These are phyloP conservation scores for Parmelia sp. DNA, from an alignment of 495 filamentous ascomycete genomes.

Conservation along the genomic window DNA sequence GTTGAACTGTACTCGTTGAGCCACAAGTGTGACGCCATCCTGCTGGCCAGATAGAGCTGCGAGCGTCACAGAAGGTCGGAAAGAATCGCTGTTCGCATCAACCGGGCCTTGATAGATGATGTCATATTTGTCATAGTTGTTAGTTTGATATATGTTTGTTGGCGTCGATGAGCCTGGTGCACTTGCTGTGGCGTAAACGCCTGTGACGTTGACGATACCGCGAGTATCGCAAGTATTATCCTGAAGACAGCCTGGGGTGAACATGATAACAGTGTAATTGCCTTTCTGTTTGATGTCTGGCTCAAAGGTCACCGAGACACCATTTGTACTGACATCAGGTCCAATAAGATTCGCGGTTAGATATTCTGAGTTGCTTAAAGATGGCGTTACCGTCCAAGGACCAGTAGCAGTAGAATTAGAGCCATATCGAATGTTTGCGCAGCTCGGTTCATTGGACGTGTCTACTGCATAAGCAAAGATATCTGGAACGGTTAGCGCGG, in stretches of 20 bases:
- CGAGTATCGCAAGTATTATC: slow-evolving; percentile 70
- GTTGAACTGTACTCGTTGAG: slow-evolving; percentile 75
- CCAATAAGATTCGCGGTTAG: slow-evolving; percentile 58
- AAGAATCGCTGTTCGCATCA: slow-evolving; percentile 64
- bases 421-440: slow-evolving; percentile 57
- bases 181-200: slow-evolving; percentile 50
- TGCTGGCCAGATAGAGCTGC: slow-evolving; percentile 59
- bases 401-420: slow-evolving; percentile 64
- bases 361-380: slow-evolving; percentile 65
- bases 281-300: slow-evolving; percentile 86
- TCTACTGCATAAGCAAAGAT: slow-evolving; percentile 79
- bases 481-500: slow-evolving; percentile 42
- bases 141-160: slow-evolving; percentile 70
- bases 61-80: slow-evolving; percentile 77
- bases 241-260: slow-evolving; percentile 80
- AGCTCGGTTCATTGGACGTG: slow-evolving; percentile 82
- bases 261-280: slow-evolving; percentile 80
- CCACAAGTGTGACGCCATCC: slow-evolving; percentile 66
- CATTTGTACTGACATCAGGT: slow-evolving; percentile 44
- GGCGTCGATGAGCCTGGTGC: slow-evolving; percentile 35
- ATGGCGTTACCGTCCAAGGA: slow-evolving; percentile 61
- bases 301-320: slow-evolving; percentile 61
- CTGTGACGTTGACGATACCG: slow-evolving; percentile 75
- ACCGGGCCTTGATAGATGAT: slow-evolving; percentile 78
- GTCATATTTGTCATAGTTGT: slow-evolving; percentile 91